Conservation (phyloP, 495 filamentous ascomycete species). For the Aspergillus campestris region DNA sequence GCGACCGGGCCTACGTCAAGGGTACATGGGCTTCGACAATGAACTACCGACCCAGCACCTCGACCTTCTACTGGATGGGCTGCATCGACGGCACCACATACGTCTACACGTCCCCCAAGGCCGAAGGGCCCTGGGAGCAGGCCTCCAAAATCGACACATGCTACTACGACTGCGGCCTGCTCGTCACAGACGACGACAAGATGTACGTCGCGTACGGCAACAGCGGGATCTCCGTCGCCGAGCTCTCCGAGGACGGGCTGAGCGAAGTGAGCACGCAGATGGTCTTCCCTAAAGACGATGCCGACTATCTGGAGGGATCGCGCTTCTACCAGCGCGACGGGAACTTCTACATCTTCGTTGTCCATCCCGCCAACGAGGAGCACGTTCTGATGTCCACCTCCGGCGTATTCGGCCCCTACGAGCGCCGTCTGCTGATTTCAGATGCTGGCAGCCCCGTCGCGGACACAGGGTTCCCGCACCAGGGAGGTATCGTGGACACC, state of each 20-base stretch:
- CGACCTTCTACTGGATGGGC: conserved; percentile 48
- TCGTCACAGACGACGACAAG: conserved; percentile 46
- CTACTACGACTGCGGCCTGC: conserved; percentile 51
- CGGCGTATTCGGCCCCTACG: conserved; percentile 41
- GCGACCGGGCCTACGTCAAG: conserved; percentile 36
- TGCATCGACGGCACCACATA: conserved; percentile 43
- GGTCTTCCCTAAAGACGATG: conserved; percentile 27
- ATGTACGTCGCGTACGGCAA: conserved; percentile 52
- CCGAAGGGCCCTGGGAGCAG: conserved; percentile 33
- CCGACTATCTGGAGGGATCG: conserved; percentile 43
- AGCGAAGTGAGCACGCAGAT: conserved; percentile 32
- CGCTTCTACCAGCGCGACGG: conserved; percentile 50
- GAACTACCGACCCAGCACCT: conserved; percentile 37
- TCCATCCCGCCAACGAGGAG: conserved; percentile 34
- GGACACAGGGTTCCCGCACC: conserved; percentile 38
- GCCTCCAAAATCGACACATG: conserved; percentile 30
- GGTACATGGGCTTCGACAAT: conserved; percentile 50
- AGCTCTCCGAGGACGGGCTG: conserved; percentile 39
- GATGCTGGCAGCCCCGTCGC: conserved; percentile 31
- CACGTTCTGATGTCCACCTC: conserved; percentile 37
- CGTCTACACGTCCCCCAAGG: conserved; percentile 37
- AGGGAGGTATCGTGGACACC: conserved; percentile 49
- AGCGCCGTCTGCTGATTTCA: conserved; percentile 22
- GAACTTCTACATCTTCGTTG: conserved; percentile 45
- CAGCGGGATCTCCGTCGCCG: conserved; percentile 38